phyloP scores from a whole-genome alignment of 2,329 filamentous ascomycete genomes.

The Eurotiales sp. region DNA sequence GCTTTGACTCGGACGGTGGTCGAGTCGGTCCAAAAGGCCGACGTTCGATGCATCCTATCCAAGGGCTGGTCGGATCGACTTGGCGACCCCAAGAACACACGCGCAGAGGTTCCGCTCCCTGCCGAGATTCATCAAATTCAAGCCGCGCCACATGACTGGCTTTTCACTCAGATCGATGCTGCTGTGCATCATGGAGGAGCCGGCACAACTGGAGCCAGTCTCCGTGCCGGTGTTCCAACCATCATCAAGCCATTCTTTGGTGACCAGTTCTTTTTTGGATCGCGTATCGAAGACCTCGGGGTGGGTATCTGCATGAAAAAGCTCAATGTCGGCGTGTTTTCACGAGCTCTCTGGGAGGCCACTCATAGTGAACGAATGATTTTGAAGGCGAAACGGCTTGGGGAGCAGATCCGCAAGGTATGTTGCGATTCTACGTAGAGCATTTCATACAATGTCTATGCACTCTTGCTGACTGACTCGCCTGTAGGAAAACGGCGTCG shows the following conservation, averaged over 20 bases:
- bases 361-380: slow-evolving; percentile 91
- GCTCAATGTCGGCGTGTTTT: slow-evolving; percentile 81
- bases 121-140: slow-evolving; percentile 83
- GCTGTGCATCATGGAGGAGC: slow-evolving; percentile 92
- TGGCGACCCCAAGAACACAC: slow-evolving; percentile 54
- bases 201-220: slow-evolving; percentile 88
- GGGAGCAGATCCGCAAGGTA: slow-evolving; percentile 83
- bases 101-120: slow-evolving; percentile 67
- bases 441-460: slow-evolving; percentile 1
- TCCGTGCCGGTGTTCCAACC: slow-evolving; percentile 86
- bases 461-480: neutral
- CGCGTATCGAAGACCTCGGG: slow-evolving; percentile 83
- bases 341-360: slow-evolving; percentile 83
- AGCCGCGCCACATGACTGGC: slow-evolving; percentile 91
- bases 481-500: slow-evolving; percentile 79
- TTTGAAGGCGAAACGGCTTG: slow-evolving; percentile 73
- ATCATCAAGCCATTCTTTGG: slow-evolving; percentile 97
- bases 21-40: slow-evolving; percentile 83
- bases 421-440: slow-evolving; percentile 26
- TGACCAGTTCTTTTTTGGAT: slow-evolving; percentile 95
- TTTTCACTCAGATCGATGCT: slow-evolving; percentile 90
- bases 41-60: slow-evolving; percentile 88
- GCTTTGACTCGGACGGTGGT: slow-evolving; percentile 91
- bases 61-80: slow-evolving; percentile 95
- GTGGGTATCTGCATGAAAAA: slow-evolving; percentile 88